These are phyloP conservation scores for Setomelanomma holmii DNA, from an alignment of 2,329 filamentous ascomycete genomes.

Conservation along the genomic window DNA sequence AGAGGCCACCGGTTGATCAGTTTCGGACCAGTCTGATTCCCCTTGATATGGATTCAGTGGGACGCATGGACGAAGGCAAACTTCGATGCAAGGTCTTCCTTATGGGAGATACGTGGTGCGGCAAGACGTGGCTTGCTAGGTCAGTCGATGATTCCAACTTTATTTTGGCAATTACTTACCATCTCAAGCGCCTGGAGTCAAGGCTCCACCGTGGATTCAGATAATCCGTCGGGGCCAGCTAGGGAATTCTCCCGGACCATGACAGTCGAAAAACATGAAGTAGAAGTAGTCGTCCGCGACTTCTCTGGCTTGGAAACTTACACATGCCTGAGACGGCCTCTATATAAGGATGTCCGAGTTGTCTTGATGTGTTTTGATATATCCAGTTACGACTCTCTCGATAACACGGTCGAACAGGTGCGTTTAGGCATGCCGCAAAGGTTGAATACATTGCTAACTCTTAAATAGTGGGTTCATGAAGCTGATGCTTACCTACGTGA, in stretches of 20 bases:
- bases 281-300: conserved; percentile 15
- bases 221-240: background rate
- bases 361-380: conserved; percentile 26
- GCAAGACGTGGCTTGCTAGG: conserved; percentile 14
- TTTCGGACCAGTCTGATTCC: background rate
- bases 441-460: background rate
- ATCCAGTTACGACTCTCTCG: conserved; percentile 9
- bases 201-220: background rate
- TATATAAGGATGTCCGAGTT: conserved; percentile 9
- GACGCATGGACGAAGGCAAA: background rate
- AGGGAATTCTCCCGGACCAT: conserved; percentile 1
- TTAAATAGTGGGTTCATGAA: conserved; percentile 17
- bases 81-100: conserved; percentile 12
- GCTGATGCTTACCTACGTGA: conserved; percentile 11
- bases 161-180: background rate
- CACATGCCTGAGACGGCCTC: conserved; percentile 5
- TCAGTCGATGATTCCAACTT: background rate
- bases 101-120: conserved; percentile 14
- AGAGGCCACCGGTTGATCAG: background rate
- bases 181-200: background rate
- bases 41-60: conserved; percentile 1
- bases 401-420: conserved; percentile 17
- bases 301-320: conserved; percentile 1
- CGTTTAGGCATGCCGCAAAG: background rate
- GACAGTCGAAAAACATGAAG: background rate